Conservation (phyloP, 306 rosid genomes). For the Quercus cerris region DNA sequence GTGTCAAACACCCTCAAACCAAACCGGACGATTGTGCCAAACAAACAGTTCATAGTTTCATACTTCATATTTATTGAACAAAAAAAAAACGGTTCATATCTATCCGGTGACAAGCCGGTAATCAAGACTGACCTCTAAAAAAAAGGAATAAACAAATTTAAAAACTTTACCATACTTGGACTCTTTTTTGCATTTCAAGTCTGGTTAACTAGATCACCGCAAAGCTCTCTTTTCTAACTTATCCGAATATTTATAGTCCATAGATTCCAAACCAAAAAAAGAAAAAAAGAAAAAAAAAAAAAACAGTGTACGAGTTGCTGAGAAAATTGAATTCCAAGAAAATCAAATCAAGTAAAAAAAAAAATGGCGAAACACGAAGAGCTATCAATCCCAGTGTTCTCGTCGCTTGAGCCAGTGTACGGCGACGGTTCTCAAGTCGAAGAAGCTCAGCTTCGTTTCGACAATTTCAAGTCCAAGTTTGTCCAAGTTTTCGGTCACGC, state of each 20-base stretch:
- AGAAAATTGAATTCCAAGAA: neutral
- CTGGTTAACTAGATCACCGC: neutral
- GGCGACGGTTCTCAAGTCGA: constrained; percentile 73
- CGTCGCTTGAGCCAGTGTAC: constrained; percentile 58
- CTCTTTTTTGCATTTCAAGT: neutral
- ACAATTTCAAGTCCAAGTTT: constrained; percentile 59
- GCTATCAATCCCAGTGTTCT: constrained; percentile 71
- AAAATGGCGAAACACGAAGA: constrained; percentile 77
- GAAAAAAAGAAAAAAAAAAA: too few species aligned
- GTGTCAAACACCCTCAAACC: too few species aligned
- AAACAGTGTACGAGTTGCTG: neutral
- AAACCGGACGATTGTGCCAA: neutral
- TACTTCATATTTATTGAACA: too few species aligned
- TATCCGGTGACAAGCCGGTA: neutral
- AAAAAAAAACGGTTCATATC: neutral
- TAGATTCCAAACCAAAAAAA: neutral
- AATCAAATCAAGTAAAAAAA: too few species aligned
- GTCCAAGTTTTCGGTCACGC: constrained; percentile 45
- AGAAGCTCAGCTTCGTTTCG: constrained; percentile 79
- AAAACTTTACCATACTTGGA: neutral
- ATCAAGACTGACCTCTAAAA: neutral
- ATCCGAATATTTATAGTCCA: neutral
- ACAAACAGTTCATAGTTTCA: neutral
- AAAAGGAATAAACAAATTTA: neutral
- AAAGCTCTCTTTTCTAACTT: neutral